Evolutionary conservation across 2,329 filamentous ascomycete species (phyloP).

Genomic region (Colletotrichum horii): DNA sequence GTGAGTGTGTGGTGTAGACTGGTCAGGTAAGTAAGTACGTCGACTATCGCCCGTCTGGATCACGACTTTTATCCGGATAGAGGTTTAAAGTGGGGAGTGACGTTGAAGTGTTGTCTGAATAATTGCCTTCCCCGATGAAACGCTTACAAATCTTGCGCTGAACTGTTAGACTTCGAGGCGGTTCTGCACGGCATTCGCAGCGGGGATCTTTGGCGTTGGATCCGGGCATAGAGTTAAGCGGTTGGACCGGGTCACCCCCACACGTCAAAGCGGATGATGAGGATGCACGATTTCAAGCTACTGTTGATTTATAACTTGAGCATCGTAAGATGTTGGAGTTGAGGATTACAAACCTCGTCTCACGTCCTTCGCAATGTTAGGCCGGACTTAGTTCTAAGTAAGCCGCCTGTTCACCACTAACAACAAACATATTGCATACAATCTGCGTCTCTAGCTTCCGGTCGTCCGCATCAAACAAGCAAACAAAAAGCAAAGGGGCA

Average conservation of each 20-base stretch:
- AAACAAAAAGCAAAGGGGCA: neutral
- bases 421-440: neutral
- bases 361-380: neutral
- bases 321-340: neutral
- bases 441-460: neutral
- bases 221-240: neutral
- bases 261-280: neutral
- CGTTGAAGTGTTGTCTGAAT: neutral
- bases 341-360: neutral
- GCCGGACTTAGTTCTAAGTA: neutral
- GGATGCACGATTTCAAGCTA: neutral
- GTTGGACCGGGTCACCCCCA: neutral
- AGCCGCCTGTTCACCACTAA: neutral
- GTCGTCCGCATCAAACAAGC: neutral
- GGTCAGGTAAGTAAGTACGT: accelerated
- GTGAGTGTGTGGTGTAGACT: neutral
- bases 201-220: neutral
- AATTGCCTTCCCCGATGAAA: neutral
- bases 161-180: neutral
- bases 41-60: accelerated
- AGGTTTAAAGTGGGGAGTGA: neutral
- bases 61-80: neutral
- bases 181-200: neutral
- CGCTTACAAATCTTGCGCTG: neutral
- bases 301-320: neutral